These are phyloP conservation scores for Colletotrichum salicis DNA, from an alignment of 2,329 filamentous ascomycete genomes.

Conservation along the genomic window DNA sequence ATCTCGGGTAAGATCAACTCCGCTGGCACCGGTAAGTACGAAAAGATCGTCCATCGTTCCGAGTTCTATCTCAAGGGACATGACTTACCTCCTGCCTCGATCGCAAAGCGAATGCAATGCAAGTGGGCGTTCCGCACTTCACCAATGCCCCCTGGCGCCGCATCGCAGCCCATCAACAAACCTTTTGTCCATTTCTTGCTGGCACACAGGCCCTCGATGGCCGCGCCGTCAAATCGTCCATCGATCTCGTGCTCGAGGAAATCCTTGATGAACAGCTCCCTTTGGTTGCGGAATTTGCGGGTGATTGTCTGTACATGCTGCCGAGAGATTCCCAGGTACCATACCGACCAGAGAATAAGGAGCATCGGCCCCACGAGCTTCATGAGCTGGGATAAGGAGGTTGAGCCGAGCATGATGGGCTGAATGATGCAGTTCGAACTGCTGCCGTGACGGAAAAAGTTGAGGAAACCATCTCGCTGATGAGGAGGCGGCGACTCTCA, in stretches of 20 bases:
- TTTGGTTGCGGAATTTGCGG: constrained; percentile 45
- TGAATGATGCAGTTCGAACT: neutral
- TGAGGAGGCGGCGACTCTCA: constrained; percentile 3
- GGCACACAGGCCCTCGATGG: constrained; percentile 48
- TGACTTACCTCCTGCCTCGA: constrained; percentile 57
- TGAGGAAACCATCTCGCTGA: neutral
- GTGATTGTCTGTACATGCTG: constrained; percentile 40
- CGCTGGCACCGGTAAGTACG: constrained; percentile 39
- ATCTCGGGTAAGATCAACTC: constrained; percentile 51
- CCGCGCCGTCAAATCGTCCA: constrained; percentile 44
- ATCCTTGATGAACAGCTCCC: constrained; percentile 46
- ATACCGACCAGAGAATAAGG: constrained; percentile 41
- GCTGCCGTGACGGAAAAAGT: neutral
- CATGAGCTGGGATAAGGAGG: constrained; percentile 40
- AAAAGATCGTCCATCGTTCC: constrained; percentile 22
- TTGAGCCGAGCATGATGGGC: constrained; percentile 37
- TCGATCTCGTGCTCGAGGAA: constrained; percentile 48
- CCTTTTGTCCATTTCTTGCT: constrained; percentile 51
- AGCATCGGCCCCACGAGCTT: constrained; percentile 38
- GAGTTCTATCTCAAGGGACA: neutral
- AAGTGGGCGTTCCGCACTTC: constrained; percentile 57
- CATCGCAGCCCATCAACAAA: constrained; percentile 55
- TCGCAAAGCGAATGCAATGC: constrained; percentile 57
- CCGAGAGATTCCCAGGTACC: constrained; percentile 39
- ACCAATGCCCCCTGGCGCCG: constrained; percentile 55